phyloP scores from a whole-genome alignment of 2,329 filamentous ascomycete genomes.

The Endoconidiophora laricicola region DNA sequence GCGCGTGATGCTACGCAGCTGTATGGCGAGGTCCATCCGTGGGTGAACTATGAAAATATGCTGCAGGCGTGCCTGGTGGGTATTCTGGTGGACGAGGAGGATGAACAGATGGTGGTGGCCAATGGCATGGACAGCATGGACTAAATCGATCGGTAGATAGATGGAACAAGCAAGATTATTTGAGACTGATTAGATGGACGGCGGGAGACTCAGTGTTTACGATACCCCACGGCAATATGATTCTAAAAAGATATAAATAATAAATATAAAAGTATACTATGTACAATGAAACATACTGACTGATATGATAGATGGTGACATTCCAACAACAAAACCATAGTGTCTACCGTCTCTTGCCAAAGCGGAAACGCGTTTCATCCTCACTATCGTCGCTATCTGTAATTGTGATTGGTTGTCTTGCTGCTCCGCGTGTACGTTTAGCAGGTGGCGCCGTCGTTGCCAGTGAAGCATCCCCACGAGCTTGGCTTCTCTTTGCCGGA shows the following conservation, averaged over 20 bases:
- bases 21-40: slow-evolving; percentile 51
- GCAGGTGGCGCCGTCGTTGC: slow-evolving; percentile 18
- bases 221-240: neutral
- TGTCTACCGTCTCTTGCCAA: slow-evolving; percentile 31
- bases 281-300: neutral
- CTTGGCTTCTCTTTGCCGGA: neutral
- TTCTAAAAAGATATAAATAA: slow-evolving; percentile 2
- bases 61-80: slow-evolving; percentile 45
- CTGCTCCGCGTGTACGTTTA: slow-evolving; percentile 20
- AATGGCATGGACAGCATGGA: slow-evolving; percentile 45
- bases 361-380: slow-evolving; percentile 35
- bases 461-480: neutral
- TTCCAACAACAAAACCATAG: neutral
- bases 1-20: slow-evolving; percentile 44
- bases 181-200: neutral
- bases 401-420: slow-evolving; percentile 21
- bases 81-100: slow-evolving; percentile 40
- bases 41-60: slow-evolving; percentile 61
- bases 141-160: slow-evolving; percentile 18
- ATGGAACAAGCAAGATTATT: neutral
- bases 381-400: slow-evolving; percentile 36
- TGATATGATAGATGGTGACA: neutral
- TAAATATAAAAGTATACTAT: neutral
- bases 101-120: slow-evolving; percentile 24
- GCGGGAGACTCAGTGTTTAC: too few relatives aligned